These are phyloP conservation scores for Jacaranda mimosifolia DNA, from an alignment of 257 asterid species.

Conservation along the genomic window DNA sequence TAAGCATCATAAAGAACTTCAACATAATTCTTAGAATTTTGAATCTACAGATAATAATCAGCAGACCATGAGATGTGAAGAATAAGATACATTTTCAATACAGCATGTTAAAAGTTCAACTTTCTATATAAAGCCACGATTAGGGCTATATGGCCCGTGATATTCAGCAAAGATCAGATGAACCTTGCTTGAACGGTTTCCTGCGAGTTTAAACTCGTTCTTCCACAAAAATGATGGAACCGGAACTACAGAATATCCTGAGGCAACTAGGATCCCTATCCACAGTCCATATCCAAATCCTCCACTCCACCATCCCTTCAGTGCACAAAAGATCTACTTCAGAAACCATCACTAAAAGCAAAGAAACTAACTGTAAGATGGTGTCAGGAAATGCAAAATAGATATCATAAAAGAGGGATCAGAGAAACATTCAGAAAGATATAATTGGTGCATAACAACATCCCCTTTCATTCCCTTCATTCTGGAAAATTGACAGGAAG, in stretches of 20 bases:
- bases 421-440: neutral
- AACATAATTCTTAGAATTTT: neutral
- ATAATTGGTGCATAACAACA: neutral
- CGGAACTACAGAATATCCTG: constrained; percentile 85
- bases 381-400: constrained; percentile 19
- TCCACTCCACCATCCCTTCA: constrained; percentile 95
- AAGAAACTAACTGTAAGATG: constrained; percentile 13
- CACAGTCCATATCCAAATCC: constrained; percentile 93
- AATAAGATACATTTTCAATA: constrained; percentile 1
- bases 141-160: constrained; percentile 9
- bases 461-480: neutral
- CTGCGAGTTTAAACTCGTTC: constrained; percentile 67
- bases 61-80: constrained; percentile 10
- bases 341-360: constrained; percentile 27
- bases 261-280: constrained; percentile 86
- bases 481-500: neutral
- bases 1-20: neutral
- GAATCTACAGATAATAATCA: neutral
- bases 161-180: constrained; percentile 31
- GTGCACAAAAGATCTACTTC: constrained; percentile 30
- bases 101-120: constrained; percentile 6
- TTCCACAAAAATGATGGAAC: constrained; percentile 82
- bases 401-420: neutral
- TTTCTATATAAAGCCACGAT: neutral
- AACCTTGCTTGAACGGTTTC: constrained; percentile 70